Evolutionary conservation across 805 yeast genomes (phyloP).

Genomic region (Kodamaea fukazawae): DNA sequence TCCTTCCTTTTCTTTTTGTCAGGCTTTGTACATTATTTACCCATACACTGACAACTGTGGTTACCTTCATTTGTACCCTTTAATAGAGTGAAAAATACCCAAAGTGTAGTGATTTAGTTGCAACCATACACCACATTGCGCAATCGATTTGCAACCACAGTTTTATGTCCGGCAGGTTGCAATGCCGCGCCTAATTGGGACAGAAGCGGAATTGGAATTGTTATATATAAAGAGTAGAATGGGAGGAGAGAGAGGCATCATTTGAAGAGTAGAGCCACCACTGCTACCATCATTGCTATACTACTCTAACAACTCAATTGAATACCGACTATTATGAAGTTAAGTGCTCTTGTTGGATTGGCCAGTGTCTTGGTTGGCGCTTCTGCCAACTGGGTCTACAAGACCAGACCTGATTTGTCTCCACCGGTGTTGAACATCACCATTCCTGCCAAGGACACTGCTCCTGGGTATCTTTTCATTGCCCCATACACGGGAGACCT

Average conservation of each 20-base stretch:
- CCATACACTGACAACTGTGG: no score
- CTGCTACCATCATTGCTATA: no score
- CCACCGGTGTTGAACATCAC: conserved; percentile 34
- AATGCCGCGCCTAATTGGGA: no score
- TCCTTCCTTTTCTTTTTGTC: background rate
- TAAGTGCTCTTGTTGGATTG: conserved; percentile 2
- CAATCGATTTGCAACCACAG: conserved; percentile 5
- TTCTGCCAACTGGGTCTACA: conserved; percentile 30
- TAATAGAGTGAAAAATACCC: no score
- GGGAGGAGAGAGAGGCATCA: background rate
- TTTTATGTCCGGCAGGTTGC: background rate
- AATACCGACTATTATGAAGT: conserved; percentile 6
- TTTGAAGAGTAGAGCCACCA: background rate
- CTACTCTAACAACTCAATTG: no score
- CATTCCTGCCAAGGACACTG: conserved; percentile 19
- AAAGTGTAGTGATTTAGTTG: no score
- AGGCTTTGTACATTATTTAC: background rate
- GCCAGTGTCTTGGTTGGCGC: conserved; percentile 7
- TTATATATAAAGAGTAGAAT: background rate
- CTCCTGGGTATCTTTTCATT: conserved; percentile 30
- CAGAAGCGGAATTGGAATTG: no score
- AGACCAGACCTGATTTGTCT: conserved; percentile 34
- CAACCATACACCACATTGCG: no score
- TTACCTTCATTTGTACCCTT: no score
- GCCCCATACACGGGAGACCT: conserved; percentile 29